Base-by-base conservation (phyloP, 1,284 basidiomycete species). In the Cryptococcus sp. region DNA sequence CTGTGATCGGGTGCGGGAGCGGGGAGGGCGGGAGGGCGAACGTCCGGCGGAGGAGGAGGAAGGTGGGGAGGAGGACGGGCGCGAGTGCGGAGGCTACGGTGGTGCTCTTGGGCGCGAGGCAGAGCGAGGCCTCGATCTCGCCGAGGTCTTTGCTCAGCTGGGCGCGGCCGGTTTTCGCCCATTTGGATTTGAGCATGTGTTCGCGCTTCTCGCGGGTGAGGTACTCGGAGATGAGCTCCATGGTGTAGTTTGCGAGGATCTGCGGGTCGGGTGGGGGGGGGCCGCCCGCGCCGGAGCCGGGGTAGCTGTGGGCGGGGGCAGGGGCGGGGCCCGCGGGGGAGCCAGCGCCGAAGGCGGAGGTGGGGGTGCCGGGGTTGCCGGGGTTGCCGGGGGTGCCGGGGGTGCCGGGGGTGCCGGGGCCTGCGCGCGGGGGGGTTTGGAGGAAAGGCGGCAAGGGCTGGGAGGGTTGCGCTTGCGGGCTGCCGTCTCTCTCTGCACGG, bases 141-240 rank as follows among this genome's bases (percentile, higher is more conserved):
- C 66, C 66, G 8, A 78, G 55, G 47, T 78, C 76, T 51, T 72
- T 74, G 20, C 68, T 59, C 0, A 78, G 59, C 39, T 67, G 64
- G 13, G 75, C 74, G 9, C 74, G 64, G 1, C 76, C 76, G 2
- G 67, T 62, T 50, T 75, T 75, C 21, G 66, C 68, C 75, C 75
- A 78, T 60, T 73, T 75, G 48, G 63, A 64, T 46, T 71, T 73
- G n/a, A 71, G 54, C 69, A 77, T 78, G 55, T 73, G 68, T 36
- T 78, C 76, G 36, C 76, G 66, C 62, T 76, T 78, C 57, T 78
- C 76, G 23, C 75, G 62, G 1, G 69, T 69, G 20, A 75, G 49
- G 40, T 59, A 78, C 55, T 78, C 76, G 4, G 71, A 75, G 11
- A 76, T 44, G 18, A 78, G 61, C 56, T 78, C 76, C 28, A 73